Evolutionary conservation across 2,329 filamentous ascomycete species (phyloP).

Genomic region (Colletotrichum eremochloae): DNA sequence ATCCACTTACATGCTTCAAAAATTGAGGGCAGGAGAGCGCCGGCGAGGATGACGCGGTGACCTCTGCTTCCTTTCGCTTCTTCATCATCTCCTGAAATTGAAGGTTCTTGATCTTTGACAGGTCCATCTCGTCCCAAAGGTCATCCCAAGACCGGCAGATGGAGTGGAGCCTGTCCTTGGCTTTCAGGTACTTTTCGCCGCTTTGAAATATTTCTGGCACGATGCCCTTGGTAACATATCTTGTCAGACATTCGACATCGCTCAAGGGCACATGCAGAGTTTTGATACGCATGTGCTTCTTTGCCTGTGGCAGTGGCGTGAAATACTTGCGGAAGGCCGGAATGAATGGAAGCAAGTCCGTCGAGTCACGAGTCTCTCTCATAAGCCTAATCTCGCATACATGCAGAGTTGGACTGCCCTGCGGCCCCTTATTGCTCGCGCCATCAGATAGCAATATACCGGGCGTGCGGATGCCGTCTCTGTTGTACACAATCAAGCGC

Average conservation of each 20-base stretch:
- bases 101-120: constrained; percentile 85
- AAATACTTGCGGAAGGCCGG: constrained; percentile 77
- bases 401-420: constrained; percentile 76
- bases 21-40: constrained; percentile 82
- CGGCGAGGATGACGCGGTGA: constrained; percentile 72
- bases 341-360: constrained; percentile 89
- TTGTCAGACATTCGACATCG: constrained; percentile 88
- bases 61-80: constrained; percentile 74
- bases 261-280: constrained; percentile 77
- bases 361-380: constrained; percentile 78
- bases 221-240: constrained; percentile 71
- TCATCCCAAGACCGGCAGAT: constrained; percentile 82
- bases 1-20: constrained; percentile 83
- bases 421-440: constrained; percentile 69
- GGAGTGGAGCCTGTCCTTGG: constrained; percentile 76
- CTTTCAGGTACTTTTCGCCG: constrained; percentile 63
- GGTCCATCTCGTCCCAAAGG: constrained; percentile 87
- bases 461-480: constrained; percentile 85
- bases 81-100: constrained; percentile 83
- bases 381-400: constrained; percentile 82
- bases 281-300: constrained; percentile 77
- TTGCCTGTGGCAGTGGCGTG: constrained; percentile 74
- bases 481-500: constrained; percentile 85
- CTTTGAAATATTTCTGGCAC: constrained; percentile 70
- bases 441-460: constrained; percentile 86